Conservation (phyloP, 305 asterid genomes). For the Monarda citriodora region DNA sequence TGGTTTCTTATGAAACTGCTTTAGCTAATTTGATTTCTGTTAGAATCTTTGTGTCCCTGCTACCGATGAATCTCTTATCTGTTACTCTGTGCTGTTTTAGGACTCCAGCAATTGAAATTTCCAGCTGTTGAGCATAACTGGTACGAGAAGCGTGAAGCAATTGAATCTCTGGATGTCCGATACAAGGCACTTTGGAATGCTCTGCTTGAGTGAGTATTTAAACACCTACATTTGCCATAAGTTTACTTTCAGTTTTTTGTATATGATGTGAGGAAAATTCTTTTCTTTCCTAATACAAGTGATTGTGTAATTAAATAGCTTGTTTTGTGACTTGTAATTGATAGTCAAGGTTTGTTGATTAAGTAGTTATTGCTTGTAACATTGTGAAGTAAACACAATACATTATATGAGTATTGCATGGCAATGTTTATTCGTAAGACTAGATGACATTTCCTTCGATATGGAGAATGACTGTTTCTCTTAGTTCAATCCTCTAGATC, state of each 20-base stretch:
- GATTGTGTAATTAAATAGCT: background rate
- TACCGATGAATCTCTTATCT: conserved; percentile 18
- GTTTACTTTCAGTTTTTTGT: conserved; percentile 10
- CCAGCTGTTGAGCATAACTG: conserved; percentile 58
- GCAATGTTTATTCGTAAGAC: conserved; percentile 9
- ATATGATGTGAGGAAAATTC: conserved; percentile 1
- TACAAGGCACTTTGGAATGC: conserved; percentile 74
- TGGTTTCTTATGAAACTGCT: conserved; percentile 10
- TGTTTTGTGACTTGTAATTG: no score
- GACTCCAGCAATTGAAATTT: conserved; percentile 60
- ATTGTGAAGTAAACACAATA: background rate
- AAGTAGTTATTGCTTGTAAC: conserved; percentile 8
- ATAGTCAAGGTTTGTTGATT: background rate
- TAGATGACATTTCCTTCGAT: conserved; percentile 2
- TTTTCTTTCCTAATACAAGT: conserved; percentile 4
- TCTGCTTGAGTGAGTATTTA: conserved; percentile 67
- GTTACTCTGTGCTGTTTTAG: conserved; percentile 36
- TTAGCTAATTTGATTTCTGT: conserved; percentile 12
- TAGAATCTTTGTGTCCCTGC: conserved; percentile 18
- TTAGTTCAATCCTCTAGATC: background rate
- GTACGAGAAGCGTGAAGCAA: conserved; percentile 72
- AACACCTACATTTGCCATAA: conserved; percentile 15
- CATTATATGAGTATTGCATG: conserved; percentile 5
- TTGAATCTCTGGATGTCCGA: conserved; percentile 70
- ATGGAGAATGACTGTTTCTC: background rate